These are phyloP conservation scores for Fusarium chaquense DNA, from an alignment of 2,329 filamentous ascomycete genomes.

Conservation along the genomic window DNA sequence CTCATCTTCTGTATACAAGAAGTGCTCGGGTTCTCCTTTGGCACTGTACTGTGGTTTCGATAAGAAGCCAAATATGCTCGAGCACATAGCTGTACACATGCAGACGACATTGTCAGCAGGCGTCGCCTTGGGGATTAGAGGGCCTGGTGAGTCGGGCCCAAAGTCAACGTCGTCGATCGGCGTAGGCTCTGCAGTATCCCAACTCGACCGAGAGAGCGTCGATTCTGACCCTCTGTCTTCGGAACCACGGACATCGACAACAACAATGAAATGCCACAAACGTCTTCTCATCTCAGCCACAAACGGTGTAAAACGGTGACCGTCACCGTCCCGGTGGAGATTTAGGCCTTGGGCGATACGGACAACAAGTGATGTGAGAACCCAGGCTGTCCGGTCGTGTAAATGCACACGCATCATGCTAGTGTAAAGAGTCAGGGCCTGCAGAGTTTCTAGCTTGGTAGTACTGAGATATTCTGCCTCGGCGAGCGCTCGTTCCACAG, in stretches of 20 bases:
- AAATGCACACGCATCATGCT: constrained; percentile 55
- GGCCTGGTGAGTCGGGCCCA: constrained; percentile 53
- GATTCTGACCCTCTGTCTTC: constrained; percentile 65
- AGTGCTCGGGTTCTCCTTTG: constrained; percentile 32
- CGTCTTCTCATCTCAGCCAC: constrained; percentile 70
- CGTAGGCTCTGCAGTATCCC: constrained; percentile 61
- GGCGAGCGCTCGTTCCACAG: constrained; percentile 55
- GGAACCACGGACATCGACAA: constrained; percentile 68
- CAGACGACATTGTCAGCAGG: constrained; percentile 58
- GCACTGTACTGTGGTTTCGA: constrained; percentile 50
- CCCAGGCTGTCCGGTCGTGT: constrained; percentile 57
- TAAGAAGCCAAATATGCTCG: constrained; percentile 56
- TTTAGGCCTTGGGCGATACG: constrained; percentile 59
- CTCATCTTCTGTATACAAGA: constrained; percentile 53
- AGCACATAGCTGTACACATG: constrained; percentile 56
- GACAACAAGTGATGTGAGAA: constrained; percentile 55
- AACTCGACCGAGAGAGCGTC: constrained; percentile 57
- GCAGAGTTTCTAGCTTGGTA: constrained; percentile 55
- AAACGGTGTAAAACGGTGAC: constrained; percentile 58
- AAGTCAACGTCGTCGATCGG: constrained; percentile 68
- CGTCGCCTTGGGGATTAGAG: constrained; percentile 52
- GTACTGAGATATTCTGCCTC: constrained; percentile 59
- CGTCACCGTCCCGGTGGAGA: constrained; percentile 58
- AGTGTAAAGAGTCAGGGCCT: constrained; percentile 58
- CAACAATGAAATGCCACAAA: constrained; percentile 72